Percentiles rank a stretch among this genome's conserved stretches.
These are phyloP conservation scores for Phytophthora pinifolia DNA, from an alignment of 352 stramenopile species.

Conservation along the genomic window DNA sequence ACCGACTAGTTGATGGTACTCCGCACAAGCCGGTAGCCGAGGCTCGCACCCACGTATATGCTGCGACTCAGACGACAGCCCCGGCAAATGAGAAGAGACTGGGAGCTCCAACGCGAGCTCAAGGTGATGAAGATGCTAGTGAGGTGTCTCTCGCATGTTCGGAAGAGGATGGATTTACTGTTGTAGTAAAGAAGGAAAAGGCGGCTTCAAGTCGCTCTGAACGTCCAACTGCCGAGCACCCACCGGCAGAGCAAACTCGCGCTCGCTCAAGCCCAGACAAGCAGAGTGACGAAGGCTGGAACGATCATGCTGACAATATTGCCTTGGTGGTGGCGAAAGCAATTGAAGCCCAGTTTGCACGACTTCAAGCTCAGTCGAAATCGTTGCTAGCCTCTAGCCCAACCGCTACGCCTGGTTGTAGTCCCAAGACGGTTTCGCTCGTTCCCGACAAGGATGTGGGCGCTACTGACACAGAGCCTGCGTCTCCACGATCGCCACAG, in stretches of 20 bases:
- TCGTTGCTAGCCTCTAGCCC: background rate
- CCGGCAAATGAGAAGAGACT: background rate
- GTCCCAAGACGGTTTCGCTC: background rate
- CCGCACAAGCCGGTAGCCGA: background rate
- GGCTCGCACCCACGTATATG: slow-evolving; percentile 2
- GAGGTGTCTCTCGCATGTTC: slow-evolving; percentile 21
- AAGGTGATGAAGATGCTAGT: slow-evolving; percentile 9
- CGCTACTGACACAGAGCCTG: background rate
- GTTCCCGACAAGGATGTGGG: slow-evolving; percentile 1
- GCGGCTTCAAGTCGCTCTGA: background rate
- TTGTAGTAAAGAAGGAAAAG: slow-evolving; percentile 1
- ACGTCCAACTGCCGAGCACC: background rate
- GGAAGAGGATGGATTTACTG: slow-evolving; percentile 9
- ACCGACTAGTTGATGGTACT: background rate
- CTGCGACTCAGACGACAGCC: slow-evolving; percentile 22
- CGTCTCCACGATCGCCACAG: slow-evolving; percentile 10
- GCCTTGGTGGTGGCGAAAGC: slow-evolving; percentile 41
- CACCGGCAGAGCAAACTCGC: slow-evolving; percentile 4
- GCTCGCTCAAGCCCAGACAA: background rate
- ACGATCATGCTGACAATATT: slow-evolving; percentile 36
- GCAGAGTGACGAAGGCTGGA: slow-evolving; percentile 13
- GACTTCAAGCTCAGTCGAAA: slow-evolving; percentile 27
- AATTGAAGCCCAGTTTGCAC: slow-evolving; percentile 39
- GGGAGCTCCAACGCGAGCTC: background rate
- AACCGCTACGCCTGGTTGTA: background rate